Conservation (phyloP, 1,139 yeast genomes). For the Protomyces gravidus region DNA sequence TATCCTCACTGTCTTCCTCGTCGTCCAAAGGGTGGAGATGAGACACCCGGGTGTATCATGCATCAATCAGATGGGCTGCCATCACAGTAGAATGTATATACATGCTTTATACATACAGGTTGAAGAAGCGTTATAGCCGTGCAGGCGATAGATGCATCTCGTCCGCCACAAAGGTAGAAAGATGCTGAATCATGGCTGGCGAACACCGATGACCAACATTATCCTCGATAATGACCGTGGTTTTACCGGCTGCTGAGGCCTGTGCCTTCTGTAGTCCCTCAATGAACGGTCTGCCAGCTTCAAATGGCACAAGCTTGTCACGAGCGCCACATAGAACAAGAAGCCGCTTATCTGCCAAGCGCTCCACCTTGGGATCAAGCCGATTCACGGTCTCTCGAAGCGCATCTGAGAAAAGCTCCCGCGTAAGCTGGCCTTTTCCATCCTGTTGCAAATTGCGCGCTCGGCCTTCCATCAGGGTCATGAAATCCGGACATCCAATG, state of each 20-base stretch:
- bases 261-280: background rate
- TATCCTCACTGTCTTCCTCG: too few species aligned
- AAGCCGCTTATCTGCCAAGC: slow-evolving; percentile 32
- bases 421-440: slow-evolving; percentile 1
- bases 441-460: slow-evolving; percentile 8
- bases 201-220: slow-evolving; percentile 25
- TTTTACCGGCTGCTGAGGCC: background rate
- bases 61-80: too few species aligned
- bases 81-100: too few species aligned
- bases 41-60: too few species aligned
- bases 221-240: slow-evolving; percentile 7
- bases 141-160: slow-evolving; percentile 2
- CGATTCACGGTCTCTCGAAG: slow-evolving; percentile 22
- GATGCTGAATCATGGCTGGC: slow-evolving; percentile 12
- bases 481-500: slow-evolving; percentile 34
- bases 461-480: slow-evolving; percentile 32
- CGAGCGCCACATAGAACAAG: slow-evolving; percentile 33
- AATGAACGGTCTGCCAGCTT: slow-evolving; percentile 7
- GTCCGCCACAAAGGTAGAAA: slow-evolving; percentile 2
- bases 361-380: slow-evolving; percentile 29
- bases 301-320: slow-evolving; percentile 34
- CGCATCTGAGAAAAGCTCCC: slow-evolving; percentile 30
- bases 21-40: too few species aligned
- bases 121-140: too few species aligned
- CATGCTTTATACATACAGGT: too few species aligned